Conservation (phyloP, 768 basidiomycete genomes). For the Chiua virens region DNA sequence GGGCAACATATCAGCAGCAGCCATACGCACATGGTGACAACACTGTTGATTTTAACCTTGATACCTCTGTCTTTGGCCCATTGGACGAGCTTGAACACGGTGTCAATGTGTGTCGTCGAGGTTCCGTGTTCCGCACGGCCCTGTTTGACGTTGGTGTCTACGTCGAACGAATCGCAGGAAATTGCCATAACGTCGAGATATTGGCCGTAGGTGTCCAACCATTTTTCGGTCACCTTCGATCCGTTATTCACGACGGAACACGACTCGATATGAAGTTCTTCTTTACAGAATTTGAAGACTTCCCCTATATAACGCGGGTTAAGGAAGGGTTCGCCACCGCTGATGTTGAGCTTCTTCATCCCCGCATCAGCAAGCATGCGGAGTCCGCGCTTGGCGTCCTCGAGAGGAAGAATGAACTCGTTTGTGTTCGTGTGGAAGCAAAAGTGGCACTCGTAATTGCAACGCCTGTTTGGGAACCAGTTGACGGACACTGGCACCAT, state of each 20-base stretch:
- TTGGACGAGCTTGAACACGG: slow-evolving; percentile 36
- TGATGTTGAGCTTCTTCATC: slow-evolving; percentile 39
- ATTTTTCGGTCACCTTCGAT: slow-evolving; percentile 42
- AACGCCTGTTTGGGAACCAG: slow-evolving; percentile 27
- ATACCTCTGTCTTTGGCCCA: slow-evolving; percentile 38
- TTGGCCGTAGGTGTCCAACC: slow-evolving; percentile 39
- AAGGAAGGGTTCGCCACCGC: slow-evolving; percentile 39
- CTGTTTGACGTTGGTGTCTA: slow-evolving; percentile 35
- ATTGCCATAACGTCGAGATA: slow-evolving; percentile 44
- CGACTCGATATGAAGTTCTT: slow-evolving; percentile 36
- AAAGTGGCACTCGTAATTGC: slow-evolving; percentile 41
- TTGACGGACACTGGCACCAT: slow-evolving; percentile 25
- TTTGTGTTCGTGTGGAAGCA: slow-evolving; percentile 43
- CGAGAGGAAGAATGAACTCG: slow-evolving; percentile 34
- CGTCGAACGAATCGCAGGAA: slow-evolving; percentile 41
- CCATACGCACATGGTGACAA: slow-evolving; percentile 28
- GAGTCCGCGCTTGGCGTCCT: slow-evolving; percentile 36
- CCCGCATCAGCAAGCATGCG: slow-evolving; percentile 32
- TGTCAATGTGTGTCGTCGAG: slow-evolving; percentile 30
- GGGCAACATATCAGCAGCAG: too few species aligned
- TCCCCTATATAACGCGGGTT: slow-evolving; percentile 39
- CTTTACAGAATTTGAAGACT: slow-evolving; percentile 38
- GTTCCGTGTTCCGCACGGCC: slow-evolving; percentile 35
- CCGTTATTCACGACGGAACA: slow-evolving; percentile 37
- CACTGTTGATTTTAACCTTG: slow-evolving; percentile 38